Evolutionary conservation across 768 basidiomycete genomes (phyloP).

Genomic region (Naganishia antarctica): DNA sequence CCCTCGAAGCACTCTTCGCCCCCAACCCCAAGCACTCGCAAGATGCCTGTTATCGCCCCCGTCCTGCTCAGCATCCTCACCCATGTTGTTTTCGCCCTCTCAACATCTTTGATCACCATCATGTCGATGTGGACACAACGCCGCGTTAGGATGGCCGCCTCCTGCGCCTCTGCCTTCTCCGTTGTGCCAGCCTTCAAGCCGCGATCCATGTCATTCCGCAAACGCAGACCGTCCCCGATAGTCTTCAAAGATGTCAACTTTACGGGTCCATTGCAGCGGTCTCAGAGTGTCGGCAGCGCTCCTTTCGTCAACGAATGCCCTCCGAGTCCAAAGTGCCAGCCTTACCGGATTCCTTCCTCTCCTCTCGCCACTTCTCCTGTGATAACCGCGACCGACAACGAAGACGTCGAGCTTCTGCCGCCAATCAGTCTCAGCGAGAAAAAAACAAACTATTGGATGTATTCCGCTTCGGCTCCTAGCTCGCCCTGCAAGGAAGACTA

Average conservation of each 20-base stretch:
- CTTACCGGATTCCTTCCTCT: conserved; percentile 20
- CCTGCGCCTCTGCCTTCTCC: conserved; percentile 11
- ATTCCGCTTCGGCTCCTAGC: not conserved
- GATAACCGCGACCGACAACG: conserved; percentile 7
- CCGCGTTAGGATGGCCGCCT: conserved; percentile 22
- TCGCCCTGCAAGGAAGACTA: conserved; percentile 14
- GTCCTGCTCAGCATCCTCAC: conserved; percentile 19
- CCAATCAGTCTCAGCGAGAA: conserved; percentile 11
- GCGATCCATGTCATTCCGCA: conserved; percentile 8
- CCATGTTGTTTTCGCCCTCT: conserved; percentile 18
- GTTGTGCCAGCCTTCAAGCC: conserved; percentile 7
- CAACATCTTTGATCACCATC: conserved; percentile 16
- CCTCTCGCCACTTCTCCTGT: conserved; percentile 9
- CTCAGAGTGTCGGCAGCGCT: conserved; percentile 16
- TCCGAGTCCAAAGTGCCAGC: not conserved
- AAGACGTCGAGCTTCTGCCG: not conserved
- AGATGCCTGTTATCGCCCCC: conserved; percentile 23
- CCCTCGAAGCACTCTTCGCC: not conserved
- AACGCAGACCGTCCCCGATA: conserved; percentile 9
- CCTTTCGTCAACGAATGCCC: conserved; percentile 8
- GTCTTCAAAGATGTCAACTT: conserved; percentile 12
- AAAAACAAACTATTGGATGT: not conserved
- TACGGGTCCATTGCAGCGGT: conserved; percentile 11
- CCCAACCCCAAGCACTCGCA: not conserved
- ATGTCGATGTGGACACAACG: conserved; percentile 28